Evolutionary conservation across 805 yeast species (phyloP).

Genomic region (Danielozyma ontarioensis): DNA sequence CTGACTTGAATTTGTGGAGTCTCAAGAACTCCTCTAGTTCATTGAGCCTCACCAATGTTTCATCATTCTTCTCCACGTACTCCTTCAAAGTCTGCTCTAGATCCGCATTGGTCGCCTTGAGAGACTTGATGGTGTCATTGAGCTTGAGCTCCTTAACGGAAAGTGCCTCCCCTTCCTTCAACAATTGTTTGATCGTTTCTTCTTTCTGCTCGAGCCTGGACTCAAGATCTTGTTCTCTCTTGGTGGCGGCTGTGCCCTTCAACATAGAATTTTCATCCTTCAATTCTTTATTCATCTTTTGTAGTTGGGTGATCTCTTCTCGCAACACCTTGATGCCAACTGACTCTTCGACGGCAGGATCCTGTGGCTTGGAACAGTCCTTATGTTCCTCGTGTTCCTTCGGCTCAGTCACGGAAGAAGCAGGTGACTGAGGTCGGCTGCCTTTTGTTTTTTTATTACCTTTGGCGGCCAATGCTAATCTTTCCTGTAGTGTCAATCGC

Average conservation of each 20-base stretch:
- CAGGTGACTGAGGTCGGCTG: background rate
- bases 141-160: conserved; percentile 67
- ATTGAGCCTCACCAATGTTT: conserved; percentile 22
- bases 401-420: background rate
- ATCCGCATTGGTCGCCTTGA: conserved; percentile 35
- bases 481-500: conserved; percentile 74
- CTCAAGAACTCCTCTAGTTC: conserved; percentile 35
- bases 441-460: conserved; percentile 27
- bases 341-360: too few relatives aligned
- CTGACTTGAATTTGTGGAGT: conserved; percentile 18
- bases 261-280: background rate
- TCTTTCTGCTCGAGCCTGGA: conserved; percentile 47
- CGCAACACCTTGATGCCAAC: background rate
- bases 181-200: conserved; percentile 54
- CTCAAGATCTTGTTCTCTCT: conserved; percentile 8
- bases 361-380: background rate
- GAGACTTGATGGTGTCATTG: conserved; percentile 58
- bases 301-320: background rate
- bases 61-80: conserved; percentile 25
- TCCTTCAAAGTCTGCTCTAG: conserved; percentile 26
- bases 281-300: background rate
- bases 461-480: conserved; percentile 78
- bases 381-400: background rate
- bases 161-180: conserved; percentile 72
- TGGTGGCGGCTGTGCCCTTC: background rate